Evolutionary conservation across 371 early-diverging fungal species (phyloP).

Genomic region (Mortierella sp.): DNA sequence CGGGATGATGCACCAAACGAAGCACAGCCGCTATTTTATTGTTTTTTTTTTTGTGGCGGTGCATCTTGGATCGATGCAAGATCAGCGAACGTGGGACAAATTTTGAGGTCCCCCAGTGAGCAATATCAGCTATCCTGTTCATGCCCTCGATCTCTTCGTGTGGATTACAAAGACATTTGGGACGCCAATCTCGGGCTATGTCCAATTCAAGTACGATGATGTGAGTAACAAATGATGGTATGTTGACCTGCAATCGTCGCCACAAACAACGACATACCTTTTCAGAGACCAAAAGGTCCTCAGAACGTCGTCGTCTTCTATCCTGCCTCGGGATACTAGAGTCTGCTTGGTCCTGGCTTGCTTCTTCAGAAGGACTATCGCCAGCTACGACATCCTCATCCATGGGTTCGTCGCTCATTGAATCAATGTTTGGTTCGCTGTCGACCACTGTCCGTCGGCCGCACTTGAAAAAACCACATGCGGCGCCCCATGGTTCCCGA

Average conservation of each 20-base stretch:
- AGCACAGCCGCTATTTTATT: slow-evolving; percentile 7
- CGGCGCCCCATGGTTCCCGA: slow-evolving; percentile 52
- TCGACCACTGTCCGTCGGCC: slow-evolving; percentile 19
- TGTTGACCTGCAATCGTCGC: not conserved
- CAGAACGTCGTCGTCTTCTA: not conserved
- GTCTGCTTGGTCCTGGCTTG: slow-evolving; percentile 4
- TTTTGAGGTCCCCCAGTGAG: too few species aligned
- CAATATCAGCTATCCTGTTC: too few species aligned
- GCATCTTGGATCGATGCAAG: too few species aligned
- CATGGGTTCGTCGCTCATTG: not conserved
- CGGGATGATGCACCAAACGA: not conserved
- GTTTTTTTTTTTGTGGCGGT: not conserved
- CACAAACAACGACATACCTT: slow-evolving; percentile 15
- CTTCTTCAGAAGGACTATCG: not conserved
- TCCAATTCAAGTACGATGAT: not conserved
- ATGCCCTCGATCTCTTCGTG: slow-evolving; percentile 49
- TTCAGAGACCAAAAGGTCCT: slow-evolving; percentile 7
- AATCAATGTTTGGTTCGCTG: slow-evolving; percentile 6
- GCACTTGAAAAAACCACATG: slow-evolving; percentile 59
- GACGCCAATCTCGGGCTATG: slow-evolving; percentile 65
- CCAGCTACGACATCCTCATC: slow-evolving; percentile 2
- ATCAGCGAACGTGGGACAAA: too few species aligned
- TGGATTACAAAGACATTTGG: slow-evolving; percentile 63
- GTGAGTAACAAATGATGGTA: not conserved
- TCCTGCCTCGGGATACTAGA: slow-evolving; percentile 2